Evolutionary conservation across 2,329 filamentous ascomycete genomes (phyloP).

Genomic region (Colletotrichum coccodes): DNA sequence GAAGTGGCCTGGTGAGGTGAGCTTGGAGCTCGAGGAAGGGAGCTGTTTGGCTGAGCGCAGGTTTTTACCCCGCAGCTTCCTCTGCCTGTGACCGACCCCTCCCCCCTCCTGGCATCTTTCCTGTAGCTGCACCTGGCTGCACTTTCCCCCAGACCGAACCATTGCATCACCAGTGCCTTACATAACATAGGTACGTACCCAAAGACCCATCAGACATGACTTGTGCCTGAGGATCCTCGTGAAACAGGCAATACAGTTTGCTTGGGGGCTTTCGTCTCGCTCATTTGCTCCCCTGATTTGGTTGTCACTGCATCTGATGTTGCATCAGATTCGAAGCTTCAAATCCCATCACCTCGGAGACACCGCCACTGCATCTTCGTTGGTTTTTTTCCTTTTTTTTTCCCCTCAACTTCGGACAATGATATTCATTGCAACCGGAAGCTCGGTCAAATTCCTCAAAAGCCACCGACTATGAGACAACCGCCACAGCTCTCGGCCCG

Average conservation of each 20-base stretch:
- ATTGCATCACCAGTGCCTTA: slow-evolving; percentile 10
- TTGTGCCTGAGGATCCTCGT: slow-evolving; percentile 8
- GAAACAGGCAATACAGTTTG: not conserved
- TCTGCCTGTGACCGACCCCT: not conserved
- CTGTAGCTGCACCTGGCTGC: not conserved
- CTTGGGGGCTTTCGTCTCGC: not conserved
- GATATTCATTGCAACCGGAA: not conserved
- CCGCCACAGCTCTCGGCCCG: slow-evolving; percentile 11
- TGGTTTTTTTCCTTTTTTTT: not conserved
- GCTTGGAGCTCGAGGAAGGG: not conserved
- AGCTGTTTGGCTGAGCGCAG: slow-evolving; percentile 10
- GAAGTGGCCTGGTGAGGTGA: not conserved
- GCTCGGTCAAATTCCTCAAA: not conserved
- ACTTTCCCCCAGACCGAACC: not conserved
- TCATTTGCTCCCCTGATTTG: slow-evolving; percentile 1
- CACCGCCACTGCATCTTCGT: not conserved
- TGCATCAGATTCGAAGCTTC: not conserved
- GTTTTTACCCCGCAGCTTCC: slow-evolving; percentile 23
- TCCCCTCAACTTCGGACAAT: not conserved
- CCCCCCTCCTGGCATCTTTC: not conserved
- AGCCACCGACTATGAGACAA: not conserved
- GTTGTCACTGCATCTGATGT: slow-evolving; percentile 2
- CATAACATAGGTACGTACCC: not conserved
- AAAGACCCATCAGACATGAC: not conserved
- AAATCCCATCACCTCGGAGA: not conserved